Percentiles rank a stretch among this genome's conserved stretches.
These are phyloP conservation scores for Phytophthora capsici DNA, from an alignment of 352 stramenopile species.

Conservation along the genomic window DNA sequence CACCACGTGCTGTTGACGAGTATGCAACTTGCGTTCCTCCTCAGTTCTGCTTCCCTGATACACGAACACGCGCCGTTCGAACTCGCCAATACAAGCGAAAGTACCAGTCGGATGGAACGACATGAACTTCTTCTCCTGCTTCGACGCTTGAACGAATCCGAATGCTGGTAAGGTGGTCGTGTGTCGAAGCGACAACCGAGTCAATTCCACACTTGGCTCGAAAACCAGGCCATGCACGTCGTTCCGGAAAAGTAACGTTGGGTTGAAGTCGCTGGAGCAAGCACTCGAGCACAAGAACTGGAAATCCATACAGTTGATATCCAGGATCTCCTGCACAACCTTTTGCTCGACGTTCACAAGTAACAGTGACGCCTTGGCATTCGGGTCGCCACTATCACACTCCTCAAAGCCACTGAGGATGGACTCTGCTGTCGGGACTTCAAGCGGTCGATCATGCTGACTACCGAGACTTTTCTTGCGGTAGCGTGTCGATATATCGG, in stretches of 20 bases:
- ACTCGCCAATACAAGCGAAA: constrained; percentile 81
- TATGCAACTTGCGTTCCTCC: constrained; percentile 48
- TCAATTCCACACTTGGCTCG: constrained; percentile 33
- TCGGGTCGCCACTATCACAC: constrained; percentile 79
- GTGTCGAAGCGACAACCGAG: constrained; percentile 48
- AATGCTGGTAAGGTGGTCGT: constrained; percentile 73
- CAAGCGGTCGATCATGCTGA: constrained; percentile 39
- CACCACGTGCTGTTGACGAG: constrained; percentile 69
- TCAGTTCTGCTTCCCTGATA: constrained; percentile 54
- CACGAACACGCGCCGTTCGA: constrained; percentile 79
- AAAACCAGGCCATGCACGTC: constrained; percentile 84
- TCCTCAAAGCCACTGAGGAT: constrained; percentile 84
- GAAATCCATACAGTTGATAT: constrained; percentile 76
- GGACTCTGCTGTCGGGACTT: constrained; percentile 77
- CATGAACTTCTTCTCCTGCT: constrained; percentile 89
- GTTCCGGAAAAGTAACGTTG: constrained; percentile 77
- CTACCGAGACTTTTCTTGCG: constrained; percentile 36
- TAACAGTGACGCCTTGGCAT: constrained; percentile 66
- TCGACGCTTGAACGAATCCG: constrained; percentile 87
- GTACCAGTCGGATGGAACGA: constrained; percentile 52
- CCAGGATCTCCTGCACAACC: constrained; percentile 48
- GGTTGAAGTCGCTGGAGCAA: constrained; percentile 24
- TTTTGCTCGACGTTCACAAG: constrained; percentile 50
- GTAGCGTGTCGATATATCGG: constrained; percentile 37
- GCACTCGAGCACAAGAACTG: constrained; percentile 61